phyloP scores from a whole-genome alignment of 1,284 basidiomycete genomes.

The Cutaneotrichosporon cavernicola region DNA sequence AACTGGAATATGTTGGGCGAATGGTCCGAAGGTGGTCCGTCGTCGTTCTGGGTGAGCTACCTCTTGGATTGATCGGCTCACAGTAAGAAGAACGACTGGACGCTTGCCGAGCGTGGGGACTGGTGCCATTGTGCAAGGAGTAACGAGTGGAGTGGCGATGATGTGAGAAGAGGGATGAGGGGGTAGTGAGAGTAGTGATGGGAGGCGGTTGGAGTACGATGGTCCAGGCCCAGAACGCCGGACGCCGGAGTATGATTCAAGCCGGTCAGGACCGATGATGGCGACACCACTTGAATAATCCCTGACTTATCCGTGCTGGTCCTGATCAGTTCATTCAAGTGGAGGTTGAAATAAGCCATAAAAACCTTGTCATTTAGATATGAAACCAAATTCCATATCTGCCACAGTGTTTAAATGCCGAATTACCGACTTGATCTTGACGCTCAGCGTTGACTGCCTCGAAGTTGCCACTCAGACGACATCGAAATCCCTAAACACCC shows the following conservation, averaged over 20 bases:
- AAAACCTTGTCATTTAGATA: background rate
- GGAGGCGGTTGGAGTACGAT: background rate
- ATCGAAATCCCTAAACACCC: conserved; percentile 6
- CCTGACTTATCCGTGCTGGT: background rate
- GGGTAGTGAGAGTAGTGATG: too few relatives aligned
- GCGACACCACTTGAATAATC: background rate
- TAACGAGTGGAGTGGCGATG: background rate
- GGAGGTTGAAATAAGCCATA: background rate
- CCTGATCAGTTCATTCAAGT: background rate
- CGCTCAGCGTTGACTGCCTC: background rate
- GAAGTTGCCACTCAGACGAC: conserved; percentile 3
- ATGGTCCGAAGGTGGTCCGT: conserved; percentile 70
- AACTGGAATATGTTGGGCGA: conserved; percentile 83
- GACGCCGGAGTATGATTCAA: background rate
- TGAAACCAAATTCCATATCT: background rate
- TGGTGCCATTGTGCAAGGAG: conserved; percentile 32
- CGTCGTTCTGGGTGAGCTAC: conserved; percentile 59
- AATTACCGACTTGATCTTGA: background rate
- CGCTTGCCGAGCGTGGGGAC: conserved; percentile 35
- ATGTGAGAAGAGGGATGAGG: background rate
- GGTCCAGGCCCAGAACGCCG: background rate
- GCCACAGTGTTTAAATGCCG: background rate
- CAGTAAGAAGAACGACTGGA: conserved; percentile 47
- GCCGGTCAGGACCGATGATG: background rate
- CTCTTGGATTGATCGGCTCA: conserved; percentile 19